Conservation (phyloP, 192 early-diverging fungal genomes). For the Chytriomyces hyalinus region DNA sequence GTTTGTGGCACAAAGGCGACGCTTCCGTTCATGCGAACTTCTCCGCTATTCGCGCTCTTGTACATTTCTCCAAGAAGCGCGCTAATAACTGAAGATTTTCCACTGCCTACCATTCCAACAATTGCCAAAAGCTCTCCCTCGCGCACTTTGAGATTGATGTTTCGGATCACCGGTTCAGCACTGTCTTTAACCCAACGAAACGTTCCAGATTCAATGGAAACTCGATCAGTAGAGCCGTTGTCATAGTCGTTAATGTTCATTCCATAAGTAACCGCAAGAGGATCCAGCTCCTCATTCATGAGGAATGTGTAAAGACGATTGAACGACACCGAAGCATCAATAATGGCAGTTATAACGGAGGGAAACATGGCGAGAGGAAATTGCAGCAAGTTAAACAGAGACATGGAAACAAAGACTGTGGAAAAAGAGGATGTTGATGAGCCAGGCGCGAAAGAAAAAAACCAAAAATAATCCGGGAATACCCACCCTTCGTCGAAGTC, state of each 20-base stretch:
- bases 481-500: conserved; percentile 56
- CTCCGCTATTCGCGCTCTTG: conserved; percentile 34
- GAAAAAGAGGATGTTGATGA: not conserved
- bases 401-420: conserved; percentile 80
- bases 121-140: conserved; percentile 59
- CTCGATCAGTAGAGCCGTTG: conserved; percentile 14
- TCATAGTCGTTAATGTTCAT: conserved; percentile 33
- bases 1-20: conserved; percentile 81
- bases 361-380: conserved; percentile 89
- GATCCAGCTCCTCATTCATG: conserved; percentile 79
- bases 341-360: conserved; percentile 71
- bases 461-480: conserved; percentile 14
- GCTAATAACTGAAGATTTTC: conserved; percentile 78
- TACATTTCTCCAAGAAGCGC: conserved; percentile 91
- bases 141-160: conserved; percentile 60
- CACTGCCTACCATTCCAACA: conserved; percentile 67
- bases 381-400: conserved; percentile 90
- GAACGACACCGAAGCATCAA: conserved; percentile 86
- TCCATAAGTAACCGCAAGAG: conserved; percentile 57
- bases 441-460: conserved; percentile 17
- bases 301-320: conserved; percentile 82
- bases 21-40: conserved; percentile 68
- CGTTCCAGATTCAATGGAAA: conserved; percentile 47
- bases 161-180: conserved; percentile 45
- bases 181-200: conserved; percentile 54